Percentiles rank a stretch among this genome's conserved stretches.
phyloP scores from a whole-genome alignment of 2,329 filamentous ascomycete species.

The Hypoxylon sp. region DNA sequence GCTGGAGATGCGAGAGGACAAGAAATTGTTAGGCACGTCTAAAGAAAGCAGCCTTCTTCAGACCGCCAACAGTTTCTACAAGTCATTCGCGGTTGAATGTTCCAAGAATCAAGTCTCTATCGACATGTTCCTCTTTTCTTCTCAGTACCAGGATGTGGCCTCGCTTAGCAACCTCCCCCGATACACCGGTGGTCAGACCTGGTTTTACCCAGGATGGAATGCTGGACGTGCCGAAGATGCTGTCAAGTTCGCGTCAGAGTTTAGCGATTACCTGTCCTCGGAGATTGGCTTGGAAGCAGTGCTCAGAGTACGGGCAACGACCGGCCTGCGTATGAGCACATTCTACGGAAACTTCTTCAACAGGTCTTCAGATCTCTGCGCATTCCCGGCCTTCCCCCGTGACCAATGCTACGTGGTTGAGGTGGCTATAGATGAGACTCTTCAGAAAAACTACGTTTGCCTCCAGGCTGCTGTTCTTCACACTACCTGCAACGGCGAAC shows the following conservation, averaged over 20 bases:
- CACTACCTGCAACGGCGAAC: conserved; percentile 97
- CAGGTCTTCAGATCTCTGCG: conserved; percentile 94
- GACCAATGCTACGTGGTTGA: conserved; percentile 98
- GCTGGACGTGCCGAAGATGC: conserved; percentile 93
- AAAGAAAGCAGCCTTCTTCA: conserved; percentile 91
- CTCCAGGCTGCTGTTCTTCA: conserved; percentile 95
- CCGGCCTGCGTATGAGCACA: conserved; percentile 93
- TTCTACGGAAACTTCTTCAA: conserved; percentile 99
- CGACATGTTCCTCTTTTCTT: conserved; percentile 97
- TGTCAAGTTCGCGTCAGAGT: conserved; percentile 96
- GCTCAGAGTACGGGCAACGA: conserved; percentile 92
- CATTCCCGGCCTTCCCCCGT: conserved; percentile 96
- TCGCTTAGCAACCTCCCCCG: conserved; percentile 94
- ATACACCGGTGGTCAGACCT: conserved; percentile 97
- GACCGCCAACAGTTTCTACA: conserved; percentile 96
- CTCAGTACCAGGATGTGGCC: conserved; percentile 96
- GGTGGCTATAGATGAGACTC: conserved; percentile 94
- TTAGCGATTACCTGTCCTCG: conserved; percentile 95
- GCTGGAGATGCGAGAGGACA: conserved; percentile 94
- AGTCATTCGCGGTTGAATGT: conserved; percentile 98
- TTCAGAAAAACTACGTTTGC: conserved; percentile 91
- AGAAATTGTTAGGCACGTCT: conserved; percentile 92
- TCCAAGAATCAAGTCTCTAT: conserved; percentile 99
- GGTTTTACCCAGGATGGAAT: conserved; percentile 99
- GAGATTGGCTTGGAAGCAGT: conserved; percentile 98